A percentile compares a stretch with the other conserved stretches of the same genome.
Evolutionary conservation across 139 green algal species (phyloP).

Genomic region (Desmodesmus armatus): DNA sequence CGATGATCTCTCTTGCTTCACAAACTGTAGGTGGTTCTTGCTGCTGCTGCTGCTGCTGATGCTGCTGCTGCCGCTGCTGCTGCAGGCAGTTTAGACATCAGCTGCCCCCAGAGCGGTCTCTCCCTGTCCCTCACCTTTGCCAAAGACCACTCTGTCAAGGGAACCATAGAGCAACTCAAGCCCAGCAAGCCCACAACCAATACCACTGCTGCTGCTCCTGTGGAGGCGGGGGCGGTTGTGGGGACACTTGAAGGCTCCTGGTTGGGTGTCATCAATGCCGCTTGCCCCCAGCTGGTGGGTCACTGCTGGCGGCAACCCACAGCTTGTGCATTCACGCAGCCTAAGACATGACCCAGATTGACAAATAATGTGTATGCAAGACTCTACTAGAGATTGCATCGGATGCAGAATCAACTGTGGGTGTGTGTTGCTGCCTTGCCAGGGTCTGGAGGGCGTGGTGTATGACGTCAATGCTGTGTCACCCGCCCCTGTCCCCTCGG

Average conservation of each 20-base stretch:
- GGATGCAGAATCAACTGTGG: too few species aligned
- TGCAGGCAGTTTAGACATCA: slow-evolving; percentile 53
- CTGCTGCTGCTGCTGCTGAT: too few species aligned
- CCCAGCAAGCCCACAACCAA: not conserved
- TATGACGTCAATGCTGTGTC: slow-evolving; percentile 26
- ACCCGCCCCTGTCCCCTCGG: slow-evolving; percentile 3
- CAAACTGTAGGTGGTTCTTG: too few species aligned
- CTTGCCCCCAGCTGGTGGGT: slow-evolving; percentile 48
- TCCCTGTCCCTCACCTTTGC: slow-evolving; percentile 42
- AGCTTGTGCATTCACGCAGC: too few species aligned
- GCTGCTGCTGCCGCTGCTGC: slow-evolving; percentile 40
- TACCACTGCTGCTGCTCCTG: not conserved
- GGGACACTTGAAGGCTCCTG: slow-evolving; percentile 35
- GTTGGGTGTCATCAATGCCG: slow-evolving; percentile 15
- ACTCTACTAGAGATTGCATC: too few species aligned
- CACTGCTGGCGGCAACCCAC: too few species aligned
- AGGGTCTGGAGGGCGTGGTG: slow-evolving; percentile 59
- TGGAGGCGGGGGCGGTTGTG: not conserved
- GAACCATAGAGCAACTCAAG: slow-evolving; percentile 45
- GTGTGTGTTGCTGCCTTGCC: not conserved
- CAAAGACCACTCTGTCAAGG: slow-evolving; percentile 46
- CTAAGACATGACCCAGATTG: too few species aligned
- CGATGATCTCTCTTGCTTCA: too few species aligned
- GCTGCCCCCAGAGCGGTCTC: slow-evolving; percentile 46
- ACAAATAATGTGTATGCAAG: too few species aligned